Evolutionary conservation across 179 eudicot species (phyloP).

Genomic region (Pouteria campechiana): DNA sequence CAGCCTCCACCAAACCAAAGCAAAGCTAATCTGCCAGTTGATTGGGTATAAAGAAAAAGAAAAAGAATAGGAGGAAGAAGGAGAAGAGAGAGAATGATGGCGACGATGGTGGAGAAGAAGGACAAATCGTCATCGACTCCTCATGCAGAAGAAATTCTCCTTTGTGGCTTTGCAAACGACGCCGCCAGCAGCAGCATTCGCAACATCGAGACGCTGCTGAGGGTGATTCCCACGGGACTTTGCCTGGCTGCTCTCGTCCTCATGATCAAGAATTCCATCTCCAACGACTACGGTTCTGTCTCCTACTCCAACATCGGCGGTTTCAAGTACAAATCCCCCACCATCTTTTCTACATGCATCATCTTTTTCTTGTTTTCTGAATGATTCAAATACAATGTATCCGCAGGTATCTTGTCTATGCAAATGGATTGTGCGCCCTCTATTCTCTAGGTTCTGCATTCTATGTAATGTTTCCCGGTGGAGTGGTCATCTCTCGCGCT

Average conservation of each 20-base stretch:
- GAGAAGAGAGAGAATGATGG: background rate
- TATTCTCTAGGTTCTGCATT: constrained; percentile 78
- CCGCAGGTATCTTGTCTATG: constrained; percentile 80
- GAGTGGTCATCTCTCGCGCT: constrained; percentile 69
- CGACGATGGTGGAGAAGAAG: constrained; percentile 2
- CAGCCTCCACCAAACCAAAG: too few species aligned
- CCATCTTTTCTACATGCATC: background rate
- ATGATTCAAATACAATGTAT: background rate
- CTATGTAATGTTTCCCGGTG: constrained; percentile 72
- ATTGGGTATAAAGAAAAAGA: too few species aligned
- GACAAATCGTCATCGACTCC: background rate
- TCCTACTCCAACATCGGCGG: constrained; percentile 78
- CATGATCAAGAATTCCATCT: constrained; percentile 71
- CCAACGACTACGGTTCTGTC: constrained; percentile 60
- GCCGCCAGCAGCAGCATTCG: constrained; percentile 33
- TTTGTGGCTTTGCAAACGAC: background rate
- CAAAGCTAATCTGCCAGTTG: too few species aligned
- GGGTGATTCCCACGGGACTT: constrained; percentile 62
- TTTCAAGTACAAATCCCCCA: constrained; percentile 43
- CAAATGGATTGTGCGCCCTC: constrained; percentile 88
- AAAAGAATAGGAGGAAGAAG: background rate
- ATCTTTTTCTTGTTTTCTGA: background rate
- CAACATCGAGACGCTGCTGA: constrained; percentile 62
- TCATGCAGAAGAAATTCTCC: background rate
- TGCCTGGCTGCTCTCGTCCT: constrained; percentile 60